Conservation (phyloP, 805 yeast species). For the Candida silvicultrix region DNA sequence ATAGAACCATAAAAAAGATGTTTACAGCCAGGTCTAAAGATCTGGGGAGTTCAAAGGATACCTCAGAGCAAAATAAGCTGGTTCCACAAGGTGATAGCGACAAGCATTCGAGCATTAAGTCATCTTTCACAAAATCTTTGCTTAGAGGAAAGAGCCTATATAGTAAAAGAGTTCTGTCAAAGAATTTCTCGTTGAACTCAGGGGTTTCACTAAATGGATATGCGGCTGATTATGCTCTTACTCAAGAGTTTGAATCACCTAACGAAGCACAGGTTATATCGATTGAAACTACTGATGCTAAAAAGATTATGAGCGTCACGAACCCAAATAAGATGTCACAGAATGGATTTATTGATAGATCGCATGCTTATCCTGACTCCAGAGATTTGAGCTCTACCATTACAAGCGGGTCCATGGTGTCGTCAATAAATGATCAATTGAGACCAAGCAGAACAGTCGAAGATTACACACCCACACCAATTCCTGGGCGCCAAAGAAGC, state of each 20-base stretch:
- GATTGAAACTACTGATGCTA: slow-evolving; percentile 8
- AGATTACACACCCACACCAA: background rate
- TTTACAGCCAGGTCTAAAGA: slow-evolving; percentile 8
- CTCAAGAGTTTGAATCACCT: slow-evolving; percentile 8
- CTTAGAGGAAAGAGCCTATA: background rate
- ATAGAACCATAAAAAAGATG: slow-evolving; percentile 12
- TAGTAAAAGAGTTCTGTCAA: background rate
- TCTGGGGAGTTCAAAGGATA: background rate
- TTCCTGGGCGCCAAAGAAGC: background rate
- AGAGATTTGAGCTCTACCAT: background rate
- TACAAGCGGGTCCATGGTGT: background rate
- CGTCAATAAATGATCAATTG: background rate
- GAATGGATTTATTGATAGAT: background rate
- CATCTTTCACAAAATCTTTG: slow-evolving; percentile 6
- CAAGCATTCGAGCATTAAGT: slow-evolving; percentile 1
- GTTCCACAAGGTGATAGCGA: background rate
- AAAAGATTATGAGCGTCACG: slow-evolving; percentile 15
- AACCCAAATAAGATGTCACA: background rate
- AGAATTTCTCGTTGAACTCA: slow-evolving; percentile 14
- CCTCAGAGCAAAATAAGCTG: background rate
- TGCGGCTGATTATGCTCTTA: slow-evolving; percentile 11
- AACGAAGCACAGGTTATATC: slow-evolving; percentile 1
- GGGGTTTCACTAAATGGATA: slow-evolving; percentile 17
- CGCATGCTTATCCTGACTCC: background rate
- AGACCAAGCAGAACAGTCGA: background rate